Base-by-base conservation (phyloP, 2,329 filamentous ascomycete genomes). In the Aurifilum marmelostoma region DNA sequence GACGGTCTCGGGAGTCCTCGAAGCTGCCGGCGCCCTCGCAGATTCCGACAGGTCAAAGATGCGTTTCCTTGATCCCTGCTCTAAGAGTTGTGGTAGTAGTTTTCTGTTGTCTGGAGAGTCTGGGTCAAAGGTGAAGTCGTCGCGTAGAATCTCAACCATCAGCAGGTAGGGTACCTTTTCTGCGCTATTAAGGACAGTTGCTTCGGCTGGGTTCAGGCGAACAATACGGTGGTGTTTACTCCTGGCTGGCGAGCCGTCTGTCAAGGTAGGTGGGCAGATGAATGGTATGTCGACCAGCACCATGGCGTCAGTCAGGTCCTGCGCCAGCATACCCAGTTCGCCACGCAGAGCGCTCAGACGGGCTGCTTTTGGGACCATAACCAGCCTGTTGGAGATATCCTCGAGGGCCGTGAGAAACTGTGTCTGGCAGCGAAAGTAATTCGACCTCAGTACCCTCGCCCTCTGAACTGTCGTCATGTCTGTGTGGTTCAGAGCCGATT, bases 131-230 rank as follows among this genome's bases (percentile, higher is more conserved):
- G 90, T 90, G 75, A 96, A 95, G 75, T 96, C 92, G 73, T 95
- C 92, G 32, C 90, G 84, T 62, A 96, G 80, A 29, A 96, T 89
- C 76, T 96, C 92, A 2, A 95, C 88, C 92, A 96, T 94, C 37
- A 96, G 84, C 63, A 96, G 80, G 79, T 94, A 96, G 0, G 92
- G 92, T 59, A 96, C 92, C 76, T 94, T 92, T 77, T 96, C 92
- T 5, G 92, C 92, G 77, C 92, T 96, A 79, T 96, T 96, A 65
- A 96, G 81, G 67, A 94, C 93, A 0, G 92, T 95, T 7, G 92
- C 90, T 79, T 96, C 92, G 1, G 92, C 91, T 8, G 92, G 93
- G 75, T 94, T 96, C 63, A 96, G 84, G 50, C 92, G 88, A 60
- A 96, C 92, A 69, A 96, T 93, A 47, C 92, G 88, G 76, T 96